Base-by-base conservation (phyloP, 306 rosid species). In the Boehmeria nivea region DNA sequence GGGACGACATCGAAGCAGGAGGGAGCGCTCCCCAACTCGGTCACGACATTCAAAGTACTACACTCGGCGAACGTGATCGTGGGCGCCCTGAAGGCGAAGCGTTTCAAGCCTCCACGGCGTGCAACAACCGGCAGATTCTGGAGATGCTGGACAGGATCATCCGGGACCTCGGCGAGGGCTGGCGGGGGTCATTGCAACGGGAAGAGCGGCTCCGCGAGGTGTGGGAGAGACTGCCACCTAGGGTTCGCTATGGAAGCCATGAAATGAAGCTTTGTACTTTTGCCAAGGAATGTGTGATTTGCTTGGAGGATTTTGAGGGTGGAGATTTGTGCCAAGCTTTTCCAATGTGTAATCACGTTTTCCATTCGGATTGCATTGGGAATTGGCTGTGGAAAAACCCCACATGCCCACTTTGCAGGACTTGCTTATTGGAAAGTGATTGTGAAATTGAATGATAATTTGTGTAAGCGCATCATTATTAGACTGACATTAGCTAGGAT, bases 361-460 rank as follows among this genome's bases (percentile, higher is more conserved):
- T 80, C 33, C 87, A 83, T 63, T 58, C 51, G 12, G 40, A 19
- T 22, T 83, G 91, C 28, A 83, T 83, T 31, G 25, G 23, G 1
- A 48, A 12, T 62, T 83, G 91, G 87, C 19, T 77, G 12, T 31
- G 51, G 75, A 63, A 31, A 25, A 80, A 57, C 11, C 28, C 37
- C 7, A 84, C 64, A 42, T 84, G 91, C 56, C 91, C 91, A 8
- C 56, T 78, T 55, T 84, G 91, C 48, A 77, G 84, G 6, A 47
- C n/a, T 38, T 46, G 63, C 56, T 38, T 83, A 7, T 49, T 51
- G 28, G 15, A 66, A 14, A 14, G 12, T n/a, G 3, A 4, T 11
- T 40, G 16, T 11, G 45, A 40, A 40, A 40, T 40, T 40, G 8
- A 40, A 11, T 4, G n/a, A 11, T 40, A n/a, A n/a, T n/a, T n/a